Evolutionary conservation across 2,329 filamentous ascomycete genomes (phyloP).

Genomic region (Penicillium verrucosum): DNA sequence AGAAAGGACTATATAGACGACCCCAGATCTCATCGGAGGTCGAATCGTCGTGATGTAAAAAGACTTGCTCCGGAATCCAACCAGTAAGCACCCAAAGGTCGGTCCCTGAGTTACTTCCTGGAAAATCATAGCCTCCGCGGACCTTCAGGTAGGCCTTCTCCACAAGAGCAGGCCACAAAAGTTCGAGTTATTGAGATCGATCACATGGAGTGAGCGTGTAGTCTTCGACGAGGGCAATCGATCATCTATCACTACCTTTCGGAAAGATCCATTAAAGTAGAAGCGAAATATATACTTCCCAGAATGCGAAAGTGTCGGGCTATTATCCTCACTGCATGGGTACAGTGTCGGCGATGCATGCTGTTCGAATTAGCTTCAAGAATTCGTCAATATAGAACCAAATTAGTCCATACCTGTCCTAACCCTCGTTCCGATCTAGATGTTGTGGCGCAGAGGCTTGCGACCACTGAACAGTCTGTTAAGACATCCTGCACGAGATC

Average conservation of each 20-base stretch:
- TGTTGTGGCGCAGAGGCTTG: constrained; percentile 81
- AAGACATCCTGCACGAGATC: constrained; percentile 95
- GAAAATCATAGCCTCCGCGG: constrained; percentile 93
- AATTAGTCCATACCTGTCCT: constrained; percentile 54
- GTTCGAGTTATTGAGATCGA: constrained; percentile 77
- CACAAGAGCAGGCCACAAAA: constrained; percentile 88
- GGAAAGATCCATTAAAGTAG: constrained; percentile 91
- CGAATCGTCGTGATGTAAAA: constrained; percentile 81
- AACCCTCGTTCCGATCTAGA: constrained; percentile 67
- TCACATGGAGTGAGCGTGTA: constrained; percentile 74
- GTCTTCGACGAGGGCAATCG: constrained; percentile 73
- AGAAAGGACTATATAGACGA: constrained; percentile 70
- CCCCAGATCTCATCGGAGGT: constrained; percentile 74
- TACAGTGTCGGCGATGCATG: constrained; percentile 70
- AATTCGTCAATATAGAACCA: neutral
- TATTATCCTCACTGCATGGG: constrained; percentile 64
- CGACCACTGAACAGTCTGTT: constrained; percentile 95
- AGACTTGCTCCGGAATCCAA: constrained; percentile 96
- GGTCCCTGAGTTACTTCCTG: constrained; percentile 93
- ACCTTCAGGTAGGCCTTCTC: constrained; percentile 98
- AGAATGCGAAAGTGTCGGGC: constrained; percentile 65
- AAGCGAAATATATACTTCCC: constrained; percentile 91
- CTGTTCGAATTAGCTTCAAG: constrained; percentile 40
- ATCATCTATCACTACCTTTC: constrained; percentile 85
- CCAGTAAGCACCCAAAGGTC: constrained; percentile 90